phyloP scores from a whole-genome alignment of 2,329 filamentous ascomycete genomes.

The Aspergillus latus region DNA sequence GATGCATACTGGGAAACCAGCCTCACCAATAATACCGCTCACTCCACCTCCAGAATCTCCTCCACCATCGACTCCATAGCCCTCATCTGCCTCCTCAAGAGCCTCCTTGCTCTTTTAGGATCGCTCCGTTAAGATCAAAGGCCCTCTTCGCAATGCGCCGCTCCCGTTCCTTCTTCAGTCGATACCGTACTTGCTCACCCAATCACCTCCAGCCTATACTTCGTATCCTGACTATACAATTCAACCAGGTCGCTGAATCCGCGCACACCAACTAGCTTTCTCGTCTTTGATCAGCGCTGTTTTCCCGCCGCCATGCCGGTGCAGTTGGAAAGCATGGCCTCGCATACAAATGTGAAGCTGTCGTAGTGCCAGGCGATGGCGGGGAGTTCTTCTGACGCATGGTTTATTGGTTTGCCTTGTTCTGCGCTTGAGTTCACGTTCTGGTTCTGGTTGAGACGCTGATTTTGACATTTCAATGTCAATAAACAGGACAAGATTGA shows the following conservation, averaged over 20 bases:
- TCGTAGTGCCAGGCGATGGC: slow-evolving; percentile 65
- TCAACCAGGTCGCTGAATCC: slow-evolving; percentile 55
- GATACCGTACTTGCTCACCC: slow-evolving; percentile 53
- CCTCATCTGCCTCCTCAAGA: slow-evolving; percentile 32
- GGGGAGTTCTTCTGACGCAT: slow-evolving; percentile 42
- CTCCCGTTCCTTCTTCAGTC: slow-evolving; percentile 40
- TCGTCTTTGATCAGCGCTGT: slow-evolving; percentile 51
- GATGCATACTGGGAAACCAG: not conserved
- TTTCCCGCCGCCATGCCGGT: slow-evolving; percentile 63
- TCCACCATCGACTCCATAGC: slow-evolving; percentile 38
- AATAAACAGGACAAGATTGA: slow-evolving; percentile 58
- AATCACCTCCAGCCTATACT: slow-evolving; percentile 60
- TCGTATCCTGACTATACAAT: slow-evolving; percentile 58
- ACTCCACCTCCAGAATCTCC: slow-evolving; percentile 22
- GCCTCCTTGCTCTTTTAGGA: too few species aligned
- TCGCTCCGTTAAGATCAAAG: slow-evolving; percentile 27
- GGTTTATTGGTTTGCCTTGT: too few species aligned
- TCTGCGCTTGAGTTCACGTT: too few species aligned
- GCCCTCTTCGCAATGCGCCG: slow-evolving; percentile 19
- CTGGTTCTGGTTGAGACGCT: slow-evolving; percentile 51
- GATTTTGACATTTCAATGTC: slow-evolving; percentile 59
- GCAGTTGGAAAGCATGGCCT: slow-evolving; percentile 65
- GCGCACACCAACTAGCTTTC: slow-evolving; percentile 57
- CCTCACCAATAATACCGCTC: not conserved
- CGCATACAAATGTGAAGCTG: slow-evolving; percentile 68